Evolutionary conservation across 208 protist species (phyloP), one percentile per base, ranked within the genome.

Genomic region (Wallacemonas collosoma): DNA sequence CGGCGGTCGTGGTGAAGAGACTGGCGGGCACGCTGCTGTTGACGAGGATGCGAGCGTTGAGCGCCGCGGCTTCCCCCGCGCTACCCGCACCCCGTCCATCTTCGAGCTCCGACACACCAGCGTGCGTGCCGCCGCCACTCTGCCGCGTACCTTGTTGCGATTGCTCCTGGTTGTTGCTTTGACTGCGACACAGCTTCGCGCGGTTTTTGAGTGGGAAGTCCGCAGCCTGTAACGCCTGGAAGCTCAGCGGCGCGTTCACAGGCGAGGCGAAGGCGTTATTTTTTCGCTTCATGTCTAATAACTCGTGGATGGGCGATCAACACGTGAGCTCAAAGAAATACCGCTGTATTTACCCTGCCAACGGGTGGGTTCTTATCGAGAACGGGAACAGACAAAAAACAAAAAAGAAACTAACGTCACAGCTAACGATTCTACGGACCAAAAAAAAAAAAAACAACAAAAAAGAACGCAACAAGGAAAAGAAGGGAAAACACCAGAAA

Each of bases 1-100:
- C 50, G 8, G 60, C 40, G n/a, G 7, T 73, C 12, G 55, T 15
- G 17, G 68, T 73, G 57, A 73, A 73, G 68, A 73, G 68, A 50
- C 56, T 65, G 56, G 68, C 43, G 0, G 68, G 68, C 41, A 65
- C 60, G 43, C 60, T 53, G 9, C 57, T 54, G 68, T 69, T 55
- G 41, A 73, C 14, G 45, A 45, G 56, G 68, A 73, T 65, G 60
- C 60, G 60, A 26, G 26, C 26, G 26, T 26, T 26, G 26, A 26
- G 26, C 26, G 26, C 26, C 26, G 26, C 26, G 26, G 26, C 26
- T 26, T 26, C 26, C 26, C 26, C 26, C 26, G 26, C 26, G 26
- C 26, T 26, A 26, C 26, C 26, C 26, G 26, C 26, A 26, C 26
- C 26, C 26, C 26, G 26, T 26, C 26, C 26, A 26, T 26, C 26